These are phyloP conservation scores for Ganoderma resinaceum DNA, from an alignment of 1,284 basidiomycete genomes.

Conservation along the genomic window DNA sequence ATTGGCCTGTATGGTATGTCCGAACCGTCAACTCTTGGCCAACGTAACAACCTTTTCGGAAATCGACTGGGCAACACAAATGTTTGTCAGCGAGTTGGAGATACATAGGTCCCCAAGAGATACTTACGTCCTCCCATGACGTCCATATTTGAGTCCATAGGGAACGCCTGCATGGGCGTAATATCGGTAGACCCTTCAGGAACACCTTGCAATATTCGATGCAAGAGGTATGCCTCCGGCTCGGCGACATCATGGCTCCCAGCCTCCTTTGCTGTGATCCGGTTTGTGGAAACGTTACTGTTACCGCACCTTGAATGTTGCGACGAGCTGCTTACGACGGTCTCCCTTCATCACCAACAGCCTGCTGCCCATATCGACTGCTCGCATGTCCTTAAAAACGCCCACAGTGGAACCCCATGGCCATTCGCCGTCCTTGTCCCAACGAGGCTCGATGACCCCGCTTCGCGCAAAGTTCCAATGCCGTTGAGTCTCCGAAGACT, in stretches of 20 bases:
- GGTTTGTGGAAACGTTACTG: conserved; percentile 17
- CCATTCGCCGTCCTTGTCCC: conserved; percentile 54
- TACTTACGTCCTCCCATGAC: conserved; percentile 88
- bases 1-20: conserved; percentile 93
- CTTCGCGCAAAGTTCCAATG: conserved; percentile 66
- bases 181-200: conserved; percentile 90
- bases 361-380: conserved; percentile 79
- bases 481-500: conserved; percentile 47
- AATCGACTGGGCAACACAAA: conserved; percentile 76
- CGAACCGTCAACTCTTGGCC: conserved; percentile 98
- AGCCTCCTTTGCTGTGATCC: conserved; percentile 57
- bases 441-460: conserved; percentile 73
- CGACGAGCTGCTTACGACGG: conserved; percentile 61
- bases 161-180: conserved; percentile 78
- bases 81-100: background rate
- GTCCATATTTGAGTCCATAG: conserved; percentile 95
- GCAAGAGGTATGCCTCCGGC: conserved; percentile 72
- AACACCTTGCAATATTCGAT: conserved; percentile 85
- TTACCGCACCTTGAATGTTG: conserved; percentile 4
- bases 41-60: conserved; percentile 97
- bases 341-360: conserved; percentile 75
- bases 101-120: background rate
- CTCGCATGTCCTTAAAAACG: conserved; percentile 74
- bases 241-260: conserved; percentile 60
- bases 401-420: conserved; percentile 68